Evolutionary conservation across 768 basidiomycete genomes (phyloP).

Genomic region (Phaeotremella fagi): DNA sequence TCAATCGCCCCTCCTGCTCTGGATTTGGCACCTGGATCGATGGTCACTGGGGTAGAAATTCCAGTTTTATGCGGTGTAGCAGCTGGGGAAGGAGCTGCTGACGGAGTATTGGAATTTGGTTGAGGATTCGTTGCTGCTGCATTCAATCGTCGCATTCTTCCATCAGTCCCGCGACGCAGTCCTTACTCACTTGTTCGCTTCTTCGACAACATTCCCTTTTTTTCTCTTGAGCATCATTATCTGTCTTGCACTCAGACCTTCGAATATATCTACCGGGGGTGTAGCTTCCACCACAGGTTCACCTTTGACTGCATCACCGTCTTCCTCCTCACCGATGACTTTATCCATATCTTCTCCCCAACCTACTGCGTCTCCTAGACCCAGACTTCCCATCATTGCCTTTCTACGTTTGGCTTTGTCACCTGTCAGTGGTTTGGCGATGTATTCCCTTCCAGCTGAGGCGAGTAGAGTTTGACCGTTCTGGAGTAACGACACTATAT

Average conservation of each 20-base stretch:
- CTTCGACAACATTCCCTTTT: conserved; percentile 68
- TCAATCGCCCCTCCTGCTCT: conserved; percentile 43
- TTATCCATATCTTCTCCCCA: conserved; percentile 45
- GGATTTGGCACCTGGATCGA: conserved; percentile 50
- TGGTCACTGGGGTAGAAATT: conserved; percentile 23
- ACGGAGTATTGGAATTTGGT: conserved; percentile 1
- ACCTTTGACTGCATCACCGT: conserved; percentile 15
- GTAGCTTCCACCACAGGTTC: conserved; percentile 1
- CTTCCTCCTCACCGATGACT: conserved; percentile 37
- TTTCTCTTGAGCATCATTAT: conserved; percentile 91
- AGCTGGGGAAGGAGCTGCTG: conserved; percentile 2
- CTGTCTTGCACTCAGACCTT: conserved; percentile 79
- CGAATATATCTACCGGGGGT: conserved; percentile 39
- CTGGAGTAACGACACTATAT: conserved; percentile 63
- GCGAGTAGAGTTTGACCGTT: conserved; percentile 70
- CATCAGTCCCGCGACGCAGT: not conserved
- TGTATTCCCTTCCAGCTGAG: conserved; percentile 89
- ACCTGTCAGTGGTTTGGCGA: conserved; percentile 24
- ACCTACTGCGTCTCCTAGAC: conserved; percentile 35
- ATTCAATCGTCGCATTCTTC: conserved; percentile 34
- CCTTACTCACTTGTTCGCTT: conserved; percentile 38
- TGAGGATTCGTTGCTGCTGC: conserved; percentile 21
- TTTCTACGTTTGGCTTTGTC: conserved; percentile 37
- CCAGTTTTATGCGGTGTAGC: conserved; percentile 5
- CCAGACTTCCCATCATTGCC: conserved; percentile 42